A percentile compares a stretch with the other conserved stretches of the same genome.
Evolutionary conservation across 768 basidiomycete genomes (phyloP).

Genomic region (Amanita muscaria): DNA sequence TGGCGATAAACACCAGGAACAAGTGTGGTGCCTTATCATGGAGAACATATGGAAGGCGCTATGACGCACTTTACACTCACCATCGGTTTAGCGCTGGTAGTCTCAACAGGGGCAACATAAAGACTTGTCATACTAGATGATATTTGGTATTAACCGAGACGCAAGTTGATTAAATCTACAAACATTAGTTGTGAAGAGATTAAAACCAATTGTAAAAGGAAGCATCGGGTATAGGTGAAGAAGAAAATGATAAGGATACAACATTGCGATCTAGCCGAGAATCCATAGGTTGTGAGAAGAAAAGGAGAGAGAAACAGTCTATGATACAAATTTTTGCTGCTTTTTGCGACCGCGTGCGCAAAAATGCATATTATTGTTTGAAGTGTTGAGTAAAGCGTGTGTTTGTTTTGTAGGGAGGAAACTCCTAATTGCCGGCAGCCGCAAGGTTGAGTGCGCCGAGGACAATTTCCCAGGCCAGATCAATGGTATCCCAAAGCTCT

Average conservation of each 20-base stretch:
- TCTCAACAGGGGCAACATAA: no score
- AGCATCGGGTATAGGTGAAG: constrained; percentile 1
- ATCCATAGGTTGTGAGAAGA: no score
- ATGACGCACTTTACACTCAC: no score
- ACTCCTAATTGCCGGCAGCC: constrained; percentile 24
- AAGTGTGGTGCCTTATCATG: no score
- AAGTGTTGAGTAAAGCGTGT: no score
- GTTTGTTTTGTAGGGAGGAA: no score
- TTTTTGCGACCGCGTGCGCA: constrained; percentile 4
- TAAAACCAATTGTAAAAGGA: background rate
- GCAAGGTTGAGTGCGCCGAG: constrained; percentile 45
- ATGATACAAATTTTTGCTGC: constrained; percentile 2
- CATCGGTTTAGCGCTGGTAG: no score
- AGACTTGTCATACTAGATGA: no score
- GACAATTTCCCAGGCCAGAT: constrained; percentile 75
- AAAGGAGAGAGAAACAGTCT: background rate
- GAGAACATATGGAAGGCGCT: no score
- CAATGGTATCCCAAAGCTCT: constrained; percentile 69
- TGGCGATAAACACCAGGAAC: background rate
- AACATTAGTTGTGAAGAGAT: background rate
- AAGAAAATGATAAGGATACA: constrained; percentile 8
- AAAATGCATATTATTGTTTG: background rate
- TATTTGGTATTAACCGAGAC: background rate
- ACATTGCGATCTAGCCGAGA: constrained; percentile 3
- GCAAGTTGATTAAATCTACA: background rate